Evolutionary conservation across 2,329 filamentous ascomycete genomes (phyloP), one percentile per base, ranked within the genome.

Genomic region (Talaromyces sp.): DNA sequence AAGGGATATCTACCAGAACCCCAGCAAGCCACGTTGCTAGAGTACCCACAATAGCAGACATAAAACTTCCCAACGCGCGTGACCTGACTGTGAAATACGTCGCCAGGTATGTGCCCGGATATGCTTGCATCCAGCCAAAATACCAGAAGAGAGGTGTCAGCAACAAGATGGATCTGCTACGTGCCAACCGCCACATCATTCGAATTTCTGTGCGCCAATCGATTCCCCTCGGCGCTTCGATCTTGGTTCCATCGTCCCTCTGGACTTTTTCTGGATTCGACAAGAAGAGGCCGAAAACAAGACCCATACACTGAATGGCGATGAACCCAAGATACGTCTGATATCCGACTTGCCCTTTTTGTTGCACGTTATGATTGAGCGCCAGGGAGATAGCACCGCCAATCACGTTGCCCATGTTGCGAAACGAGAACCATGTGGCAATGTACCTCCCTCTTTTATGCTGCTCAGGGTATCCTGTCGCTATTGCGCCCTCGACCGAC

Each of bases 331-430:
- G 71, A 31, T 71, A 72, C 7, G 71, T 80, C 19, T 71, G 73
- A 61, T 80, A 80, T 2, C 75, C 74, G 12, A 81, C 78, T 61
- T 80, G 79, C 32, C 79, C 79, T 11, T 72, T 67, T n/a, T 76
- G 65, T 12, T 74, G 74, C 12, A 74, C 71, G 3, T 75, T 73
- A 59, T 75, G 72, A 53, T 83, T 83, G 17, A 83, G 72, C 0
- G 76, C 80, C 0, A 83, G 74, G 27, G 81, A 79, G 31, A 83
- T 81, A 0, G 80, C 78, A 2, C 79, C 75, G 2, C 81, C 81
- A 58, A 83, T 79, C 24, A 84, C 74, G 59, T 82, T 81, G 0
- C 81, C 81, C 8, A 83, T 74, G 60, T 83, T 80, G 7, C 80
- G 77, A 8, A 83, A 76, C 7, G 80, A 78, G 4, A 83, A 77